Base-by-base conservation (phyloP, 2,329 filamentous ascomycete genomes). In the Colletotrichum falcatum region DNA sequence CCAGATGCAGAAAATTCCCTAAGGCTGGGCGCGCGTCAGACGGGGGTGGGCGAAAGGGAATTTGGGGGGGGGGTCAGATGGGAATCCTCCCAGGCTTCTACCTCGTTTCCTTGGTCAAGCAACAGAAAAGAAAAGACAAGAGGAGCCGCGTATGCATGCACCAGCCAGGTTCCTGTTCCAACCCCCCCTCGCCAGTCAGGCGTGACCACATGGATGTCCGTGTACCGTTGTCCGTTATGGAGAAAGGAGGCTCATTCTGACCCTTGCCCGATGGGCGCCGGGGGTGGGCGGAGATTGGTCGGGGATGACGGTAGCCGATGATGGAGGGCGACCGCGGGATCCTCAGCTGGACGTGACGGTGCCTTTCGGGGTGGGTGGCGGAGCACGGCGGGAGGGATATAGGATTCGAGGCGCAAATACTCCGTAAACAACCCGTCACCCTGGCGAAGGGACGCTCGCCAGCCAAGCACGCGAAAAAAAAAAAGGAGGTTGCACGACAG, bases 21-120 rank as follows among this genome's bases (percentile, higher is more conserved):
- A 62, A 58, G 67, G 67, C 64, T 70, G 64, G 64, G 64, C 67
- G 44, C 56, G 51, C 44, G 67, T 70, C 64, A 67, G 67, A 67
- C 30, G 30, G 42, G 46, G 48, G 63, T 66, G 67, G 63, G 18
- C 11, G 42, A 11, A 44, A 44, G 20, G 42, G 42, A n/a, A n/a
- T n/a, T n/a, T 8, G 35, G 18, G 37, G 30, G 3, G 42, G 63
- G 61, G 64, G 58, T 70, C 63, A 67, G 67, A 67, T 37, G 33
- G 56, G 51, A 39, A 46, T 46, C 67, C 49, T 28, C 12, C 56
- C 58, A 59, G 67, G 55, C 62, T 59, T 66, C 62, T 16, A 14
- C 58, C 26, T 39, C 46, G 28, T 53, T 42, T 66, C 42, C 63
- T 33, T 63, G 23, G 56, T 28, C 18, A 9, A 35, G 9, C 28